Evolutionary conservation across 2,329 filamentous ascomycete species (phyloP), one percentile per base, ranked within the genome.

Genomic region (Alternaria atra): DNA sequence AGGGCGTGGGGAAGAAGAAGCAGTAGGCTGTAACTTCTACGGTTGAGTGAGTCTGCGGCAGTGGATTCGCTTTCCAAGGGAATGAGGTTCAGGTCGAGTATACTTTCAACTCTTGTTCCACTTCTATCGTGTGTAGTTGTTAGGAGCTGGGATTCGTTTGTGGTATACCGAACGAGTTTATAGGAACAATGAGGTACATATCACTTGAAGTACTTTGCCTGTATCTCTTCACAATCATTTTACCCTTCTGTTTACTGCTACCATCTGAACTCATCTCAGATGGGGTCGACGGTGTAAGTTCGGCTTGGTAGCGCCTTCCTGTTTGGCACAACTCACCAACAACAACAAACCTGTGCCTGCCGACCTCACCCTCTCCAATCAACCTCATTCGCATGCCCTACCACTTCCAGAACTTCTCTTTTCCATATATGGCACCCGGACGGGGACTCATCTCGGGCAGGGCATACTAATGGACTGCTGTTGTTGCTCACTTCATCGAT

Each of bases 1-100:
- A 76, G 68, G 62, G 44, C 2, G 63, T 63, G 40, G 73, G 73
- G 0, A 77, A 77, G 68, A 78, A 78, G 74, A 78, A 76, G 72
- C 73, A 76, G 63, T 74, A 61, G 47, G 17, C 20, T n/a, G 6
- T 7, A 15, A 42, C 20, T 39, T 23, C 42, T 50, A 20, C 46
- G 25, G 29, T 17, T 20, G 47, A 52, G 25, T 13, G 43, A 20
- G 10, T 35, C 37, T 25, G 52, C 34, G 55, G 43, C 40, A 42
- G 15, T 20, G 23, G 20, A 25, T 51, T 23, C 13, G 44, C 54
- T 48, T 29, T 30, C 39, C 25, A 43, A 20, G 17, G 37, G 12
- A 12, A 17, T 8, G 29, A 23, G 39, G n/a, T 25, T 25, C 15
- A 34, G 47, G 46, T 29, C 20, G 23, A 52, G 55, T 44, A 35